Evolutionary conservation across 495 filamentous ascomycete species (phyloP).

Genomic region (Daldinia loculata): DNA sequence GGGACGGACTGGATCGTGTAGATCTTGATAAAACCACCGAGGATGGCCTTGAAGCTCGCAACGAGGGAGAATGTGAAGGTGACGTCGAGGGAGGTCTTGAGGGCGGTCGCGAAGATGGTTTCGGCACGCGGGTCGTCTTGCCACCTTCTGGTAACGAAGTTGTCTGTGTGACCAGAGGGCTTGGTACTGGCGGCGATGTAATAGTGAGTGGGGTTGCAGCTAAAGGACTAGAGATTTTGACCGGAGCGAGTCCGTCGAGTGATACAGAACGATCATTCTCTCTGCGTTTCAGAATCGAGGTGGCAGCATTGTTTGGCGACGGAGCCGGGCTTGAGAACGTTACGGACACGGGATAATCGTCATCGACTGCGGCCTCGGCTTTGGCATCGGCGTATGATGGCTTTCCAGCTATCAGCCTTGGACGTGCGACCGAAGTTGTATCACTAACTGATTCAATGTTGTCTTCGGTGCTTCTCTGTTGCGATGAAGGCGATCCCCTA

Average conservation of each 20-base stretch:
- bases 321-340: slow-evolving; percentile 50
- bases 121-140: slow-evolving; percentile 4
- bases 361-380: slow-evolving; percentile 39
- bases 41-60: slow-evolving; percentile 33
- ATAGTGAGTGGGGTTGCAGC: slow-evolving; percentile 27
- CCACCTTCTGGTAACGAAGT: slow-evolving; percentile 17
- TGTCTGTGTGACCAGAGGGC: slow-evolving; percentile 15
- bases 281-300: slow-evolving; percentile 46
- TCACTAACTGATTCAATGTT: slow-evolving; percentile 8
- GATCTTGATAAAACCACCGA: slow-evolving; percentile 27
- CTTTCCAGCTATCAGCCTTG: slow-evolving; percentile 43
- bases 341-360: slow-evolving; percentile 41
- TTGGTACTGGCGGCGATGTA: slow-evolving; percentile 17
- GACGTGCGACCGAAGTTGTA: slow-evolving; percentile 28
- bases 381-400: slow-evolving; percentile 48
- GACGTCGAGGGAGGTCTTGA: slow-evolving; percentile 15
- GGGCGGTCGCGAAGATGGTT: slow-evolving; percentile 13
- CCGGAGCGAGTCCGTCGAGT: slow-evolving; percentile 37
- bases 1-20: slow-evolving; percentile 35
- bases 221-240: slow-evolving; percentile 40
- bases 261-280: slow-evolving; percentile 45
- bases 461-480: slow-evolving; percentile 17
- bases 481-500: slow-evolving; percentile 31
- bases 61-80: slow-evolving; percentile 26
- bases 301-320: slow-evolving; percentile 42